Conservation (phyloP, 2,329 filamentous ascomycete species). For the Penicillium psychrosexuale region DNA sequence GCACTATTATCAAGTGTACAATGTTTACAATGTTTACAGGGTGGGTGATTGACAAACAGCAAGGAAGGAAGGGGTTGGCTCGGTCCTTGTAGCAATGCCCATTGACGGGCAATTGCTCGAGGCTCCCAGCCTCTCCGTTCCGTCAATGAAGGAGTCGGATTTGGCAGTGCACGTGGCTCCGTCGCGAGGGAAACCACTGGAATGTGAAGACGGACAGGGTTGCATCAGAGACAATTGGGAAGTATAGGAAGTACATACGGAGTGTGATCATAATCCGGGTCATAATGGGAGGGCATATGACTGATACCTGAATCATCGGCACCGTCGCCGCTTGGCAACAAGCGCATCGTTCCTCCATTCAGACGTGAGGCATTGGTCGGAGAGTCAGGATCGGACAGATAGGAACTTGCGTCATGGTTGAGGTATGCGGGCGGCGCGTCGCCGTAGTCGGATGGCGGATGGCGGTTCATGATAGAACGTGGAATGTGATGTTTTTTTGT, state of each 20-base stretch:
- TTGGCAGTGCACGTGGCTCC: conserved; percentile 3
- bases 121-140: neutral
- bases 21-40: conserved; percentile 15
- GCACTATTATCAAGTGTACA: conserved; percentile 5
- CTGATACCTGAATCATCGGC: conserved; percentile 34
- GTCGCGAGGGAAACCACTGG: conserved; percentile 28
- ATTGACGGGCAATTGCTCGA: conserved; percentile 1
- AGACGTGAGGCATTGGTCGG: conserved; percentile 25
- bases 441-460: conserved; percentile 35
- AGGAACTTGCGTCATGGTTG: conserved; percentile 30
- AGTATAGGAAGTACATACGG: conserved; percentile 36
- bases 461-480: conserved; percentile 25
- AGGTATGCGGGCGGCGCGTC: conserved; percentile 46
- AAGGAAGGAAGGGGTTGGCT: neutral
- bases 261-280: conserved; percentile 28
- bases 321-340: conserved; percentile 41
- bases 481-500: conserved; percentile 13
- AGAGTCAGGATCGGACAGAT: conserved; percentile 32
- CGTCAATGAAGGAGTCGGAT: conserved; percentile 13
- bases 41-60: neutral
- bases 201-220: conserved; percentile 17
- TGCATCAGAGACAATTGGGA: conserved; percentile 10
- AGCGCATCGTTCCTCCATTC: conserved; percentile 44
- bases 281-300: conserved; percentile 29
- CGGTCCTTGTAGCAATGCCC: neutral